These are phyloP conservation scores for Vitis riparia DNA, from an alignment of 164 flowering plant genomes.

Conservation along the genomic window DNA sequence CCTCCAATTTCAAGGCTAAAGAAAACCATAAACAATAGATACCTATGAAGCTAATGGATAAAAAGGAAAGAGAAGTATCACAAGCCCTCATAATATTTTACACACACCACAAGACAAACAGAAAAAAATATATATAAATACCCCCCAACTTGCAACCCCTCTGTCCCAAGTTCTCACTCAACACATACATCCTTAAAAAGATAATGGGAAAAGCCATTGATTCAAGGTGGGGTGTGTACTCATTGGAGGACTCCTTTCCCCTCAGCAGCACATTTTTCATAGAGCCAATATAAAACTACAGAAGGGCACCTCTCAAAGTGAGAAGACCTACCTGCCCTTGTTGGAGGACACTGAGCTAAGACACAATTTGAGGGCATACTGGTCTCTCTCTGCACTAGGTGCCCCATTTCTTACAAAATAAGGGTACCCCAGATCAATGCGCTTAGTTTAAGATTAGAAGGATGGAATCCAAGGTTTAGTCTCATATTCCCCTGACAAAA, in stretches of 20 bases:
- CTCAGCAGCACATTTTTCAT: conserved; percentile 16
- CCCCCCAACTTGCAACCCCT: neutral
- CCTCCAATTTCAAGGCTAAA: neutral
- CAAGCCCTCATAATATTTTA: neutral
- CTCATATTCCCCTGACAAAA: conserved; percentile 49
- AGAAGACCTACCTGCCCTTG: neutral
- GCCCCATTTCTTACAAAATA: neutral
- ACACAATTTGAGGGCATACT: neutral
- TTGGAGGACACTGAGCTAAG: neutral
- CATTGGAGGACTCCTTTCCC: conserved; percentile 6
- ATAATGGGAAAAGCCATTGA: neutral
- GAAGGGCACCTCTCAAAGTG: neutral
- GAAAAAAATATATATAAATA: too few relatives aligned
- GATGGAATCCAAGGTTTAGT: conserved; percentile 54
- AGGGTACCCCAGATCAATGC: neutral
- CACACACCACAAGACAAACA: conserved; percentile 5
- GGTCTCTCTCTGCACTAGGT: neutral
- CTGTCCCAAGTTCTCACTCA: neutral
- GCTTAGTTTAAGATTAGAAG: conserved; percentile 27
- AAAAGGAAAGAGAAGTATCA: neutral
- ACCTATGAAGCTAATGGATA: neutral
- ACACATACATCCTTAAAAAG: too few relatives aligned
- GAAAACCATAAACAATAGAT: neutral
- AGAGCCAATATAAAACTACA: neutral
- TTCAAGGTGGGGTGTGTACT: conserved; percentile 16